Evolutionary conservation across 306 rosid species (phyloP), one percentile per base, ranked within the genome.

Genomic region (Dryas drummondii): DNA sequence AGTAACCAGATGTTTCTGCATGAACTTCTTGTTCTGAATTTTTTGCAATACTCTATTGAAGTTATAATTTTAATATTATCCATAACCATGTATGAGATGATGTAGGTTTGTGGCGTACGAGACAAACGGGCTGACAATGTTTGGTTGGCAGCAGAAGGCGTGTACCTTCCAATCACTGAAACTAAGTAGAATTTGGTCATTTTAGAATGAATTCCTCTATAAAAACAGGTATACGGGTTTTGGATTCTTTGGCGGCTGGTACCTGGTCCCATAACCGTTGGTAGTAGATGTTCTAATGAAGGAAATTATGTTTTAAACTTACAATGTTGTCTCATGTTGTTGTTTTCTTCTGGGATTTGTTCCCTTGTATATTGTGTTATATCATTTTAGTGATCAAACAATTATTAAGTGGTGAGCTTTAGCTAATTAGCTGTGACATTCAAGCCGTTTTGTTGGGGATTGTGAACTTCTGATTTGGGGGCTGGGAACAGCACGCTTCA

Each of bases 81-180:
- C 37, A 46, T 64, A 15, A 44, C 68, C 48, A 4, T 32, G 37
- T 32, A 32, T 32, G 37, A 32, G 37, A 32, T 42, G 56, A 58
- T 55, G 32, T 84, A 96, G 99, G 98, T 92, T 63, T 96, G 99
- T 44, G 96, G 90, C 26, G 81, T 96, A 40, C 86, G 88, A 48
- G 99, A 96, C 47, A 96, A 92, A 85, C 97, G 96, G 0, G 89
- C 92, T 1, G 99, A 96, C 73, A 96, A 92, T 70, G 82, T 92
- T 42, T 96, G 99, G 99, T 54, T 96, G 89, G 97, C 98, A 14
- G 97, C 94, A 0, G 99, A 96, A 85, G 99, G 99, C 12, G 98
- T 89, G 41, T 96, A 92, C 85, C 97, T 96, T 58, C 99, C 99
- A 0, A 81, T 92, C 48, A 80, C 79, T 4, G 92, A 84, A 84